Evolutionary conservation across 805 yeast species (phyloP).

Genomic region (Sugiyamaella chiloensis): DNA sequence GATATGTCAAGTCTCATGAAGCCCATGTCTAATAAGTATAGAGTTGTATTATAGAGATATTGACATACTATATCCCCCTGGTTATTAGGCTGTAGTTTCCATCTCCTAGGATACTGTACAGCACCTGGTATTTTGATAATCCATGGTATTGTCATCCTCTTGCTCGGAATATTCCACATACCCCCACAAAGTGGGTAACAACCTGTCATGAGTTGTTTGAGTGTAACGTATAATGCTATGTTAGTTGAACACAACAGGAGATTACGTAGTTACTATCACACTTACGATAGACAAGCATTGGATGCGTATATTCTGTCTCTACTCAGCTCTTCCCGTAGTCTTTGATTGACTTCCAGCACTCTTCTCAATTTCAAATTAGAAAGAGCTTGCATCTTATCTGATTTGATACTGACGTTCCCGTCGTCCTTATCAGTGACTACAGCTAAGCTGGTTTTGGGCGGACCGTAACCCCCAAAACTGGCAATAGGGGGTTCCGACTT

Average conservation of each 20-base stretch:
- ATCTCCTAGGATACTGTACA: neutral
- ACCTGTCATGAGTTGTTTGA: slow-evolving; percentile 11
- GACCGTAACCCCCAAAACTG: no score
- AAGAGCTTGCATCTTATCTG: slow-evolving; percentile 19
- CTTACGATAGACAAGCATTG: slow-evolving; percentile 17
- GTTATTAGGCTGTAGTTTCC: no score
- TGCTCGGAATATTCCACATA: slow-evolving; percentile 10
- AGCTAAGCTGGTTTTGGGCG: no score
- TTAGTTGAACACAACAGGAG: no score
- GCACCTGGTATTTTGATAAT: neutral
- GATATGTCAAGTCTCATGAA: slow-evolving; percentile 83
- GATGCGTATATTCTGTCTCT: slow-evolving; percentile 20
- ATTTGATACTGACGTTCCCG: no score
- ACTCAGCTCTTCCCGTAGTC: slow-evolving; percentile 19
- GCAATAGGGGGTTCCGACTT: no score
- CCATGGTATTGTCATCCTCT: slow-evolving; percentile 11
- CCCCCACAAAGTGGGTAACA: slow-evolving; percentile 17
- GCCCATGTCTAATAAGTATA: slow-evolving; percentile 17
- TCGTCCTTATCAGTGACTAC: no score
- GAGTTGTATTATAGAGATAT: neutral
- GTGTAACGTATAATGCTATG: slow-evolving; percentile 15
- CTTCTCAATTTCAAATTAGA: slow-evolving; percentile 14
- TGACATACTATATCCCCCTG: no score
- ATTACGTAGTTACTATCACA: neutral
- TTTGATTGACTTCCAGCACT: slow-evolving; percentile 16